A percentile compares a stretch with the other conserved stretches of the same genome.
Conservation (phyloP, 2,329 filamentous ascomycete species). For the Fusarium zealandicum region DNA sequence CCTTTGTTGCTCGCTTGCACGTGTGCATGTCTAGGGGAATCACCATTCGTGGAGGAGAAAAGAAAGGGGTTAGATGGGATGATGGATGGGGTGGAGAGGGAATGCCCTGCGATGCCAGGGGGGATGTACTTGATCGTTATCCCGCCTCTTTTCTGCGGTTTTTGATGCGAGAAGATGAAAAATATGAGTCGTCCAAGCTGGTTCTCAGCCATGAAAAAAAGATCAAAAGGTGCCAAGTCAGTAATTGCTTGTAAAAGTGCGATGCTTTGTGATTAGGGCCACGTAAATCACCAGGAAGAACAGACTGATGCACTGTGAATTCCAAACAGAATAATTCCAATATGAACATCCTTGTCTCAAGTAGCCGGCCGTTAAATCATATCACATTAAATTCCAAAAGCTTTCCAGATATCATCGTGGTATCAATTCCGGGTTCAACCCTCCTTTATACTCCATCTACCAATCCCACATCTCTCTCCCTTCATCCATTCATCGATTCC, state of each 20-base stretch:
- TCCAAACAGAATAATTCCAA: background rate
- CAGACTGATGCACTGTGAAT: background rate
- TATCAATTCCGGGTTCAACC: slow-evolving; percentile 37
- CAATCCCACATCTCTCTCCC: slow-evolving; percentile 15
- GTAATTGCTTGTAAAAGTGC: background rate
- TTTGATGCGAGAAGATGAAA: slow-evolving; percentile 39
- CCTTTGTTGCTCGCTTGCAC: slow-evolving; percentile 25
- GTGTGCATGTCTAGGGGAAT: slow-evolving; percentile 17
- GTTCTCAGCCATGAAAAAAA: slow-evolving; percentile 32
- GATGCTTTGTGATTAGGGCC: background rate
- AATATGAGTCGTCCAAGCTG: slow-evolving; percentile 38
- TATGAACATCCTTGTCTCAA: background rate
- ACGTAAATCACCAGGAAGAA: background rate
- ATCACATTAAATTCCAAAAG: background rate
- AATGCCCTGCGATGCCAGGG: slow-evolving; percentile 96
- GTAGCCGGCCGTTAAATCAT: background rate
- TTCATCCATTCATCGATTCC: slow-evolving; percentile 16
- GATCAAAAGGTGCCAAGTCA: slow-evolving; percentile 29
- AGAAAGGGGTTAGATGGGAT: background rate
- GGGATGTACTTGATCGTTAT: slow-evolving; percentile 91
- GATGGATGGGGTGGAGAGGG: slow-evolving; percentile 66
- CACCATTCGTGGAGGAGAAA: too few relatives aligned
- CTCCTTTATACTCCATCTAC: slow-evolving; percentile 23
- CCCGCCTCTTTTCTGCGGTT: slow-evolving; percentile 57
- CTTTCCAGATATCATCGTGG: slow-evolving; percentile 14